A percentile compares a stretch with the other conserved stretches of the same genome.
These are phyloP conservation scores for Suhomyces guaymorum DNA, from an alignment of 1,139 yeast genomes.

Conservation along the genomic window DNA sequence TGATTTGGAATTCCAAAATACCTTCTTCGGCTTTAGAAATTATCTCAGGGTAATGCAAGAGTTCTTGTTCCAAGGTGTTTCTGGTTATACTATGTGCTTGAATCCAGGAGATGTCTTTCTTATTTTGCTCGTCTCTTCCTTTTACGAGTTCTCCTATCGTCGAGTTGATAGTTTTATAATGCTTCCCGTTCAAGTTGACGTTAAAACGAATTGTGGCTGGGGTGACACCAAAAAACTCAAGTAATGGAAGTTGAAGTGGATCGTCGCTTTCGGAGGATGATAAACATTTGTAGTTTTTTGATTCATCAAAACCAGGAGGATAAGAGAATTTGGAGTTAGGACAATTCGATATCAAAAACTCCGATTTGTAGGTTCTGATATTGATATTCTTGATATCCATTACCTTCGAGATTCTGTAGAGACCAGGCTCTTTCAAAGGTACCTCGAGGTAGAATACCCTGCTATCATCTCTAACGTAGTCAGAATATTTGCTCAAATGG, in stretches of 20 bases:
- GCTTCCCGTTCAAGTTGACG: constrained; percentile 54
- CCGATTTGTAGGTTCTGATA: constrained; percentile 64
- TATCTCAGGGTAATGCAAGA: constrained; percentile 28
- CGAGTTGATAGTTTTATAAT: constrained; percentile 24
- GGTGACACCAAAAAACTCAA: constrained; percentile 69
- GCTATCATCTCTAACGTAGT: constrained; percentile 27
- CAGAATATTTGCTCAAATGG: constrained; percentile 29
- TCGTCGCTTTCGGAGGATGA: constrained; percentile 43
- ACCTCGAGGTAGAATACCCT: constrained; percentile 50
- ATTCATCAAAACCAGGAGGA: constrained; percentile 27
- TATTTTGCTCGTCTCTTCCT: too few relatives aligned
- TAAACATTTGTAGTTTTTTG: constrained; percentile 57
- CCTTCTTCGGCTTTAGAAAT: constrained; percentile 48
- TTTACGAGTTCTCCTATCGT: constrained; percentile 22
- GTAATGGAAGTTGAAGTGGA: constrained; percentile 47
- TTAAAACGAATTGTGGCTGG: constrained; percentile 69
- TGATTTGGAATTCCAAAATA: constrained; percentile 61
- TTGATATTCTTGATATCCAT: constrained; percentile 63
- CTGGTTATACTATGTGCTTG: constrained; percentile 29
- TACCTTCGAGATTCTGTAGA: constrained; percentile 66
- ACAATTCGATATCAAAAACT: constrained; percentile 70
- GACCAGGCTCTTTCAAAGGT: constrained; percentile 70
- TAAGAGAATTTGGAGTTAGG: constrained; percentile 63
- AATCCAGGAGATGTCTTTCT: constrained; percentile 25
- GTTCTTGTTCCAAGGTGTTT: constrained; percentile 38